phyloP scores from a whole-genome alignment of 2,329 filamentous ascomycete genomes.

The Drechslerella dactyloides region DNA sequence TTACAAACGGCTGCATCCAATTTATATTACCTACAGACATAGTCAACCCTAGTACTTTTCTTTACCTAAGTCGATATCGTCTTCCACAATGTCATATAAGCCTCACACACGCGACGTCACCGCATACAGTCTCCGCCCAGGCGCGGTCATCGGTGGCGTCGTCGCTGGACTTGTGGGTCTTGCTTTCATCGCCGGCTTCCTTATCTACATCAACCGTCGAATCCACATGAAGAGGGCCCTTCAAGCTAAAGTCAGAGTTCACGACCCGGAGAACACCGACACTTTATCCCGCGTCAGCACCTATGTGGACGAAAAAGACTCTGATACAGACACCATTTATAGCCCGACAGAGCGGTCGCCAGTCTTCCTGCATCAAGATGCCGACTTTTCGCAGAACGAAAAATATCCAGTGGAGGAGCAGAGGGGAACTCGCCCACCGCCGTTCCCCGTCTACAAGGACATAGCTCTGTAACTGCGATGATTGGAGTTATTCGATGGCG shows the following conservation, averaged over 20 bases:
- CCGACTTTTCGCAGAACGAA: slow-evolving; percentile 9
- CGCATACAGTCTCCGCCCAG: slow-evolving; percentile 13
- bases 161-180: slow-evolving; percentile 12
- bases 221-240: neutral
- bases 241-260: neutral
- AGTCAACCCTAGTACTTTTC: no score
- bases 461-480: slow-evolving; percentile 1
- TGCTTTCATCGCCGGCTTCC: neutral
- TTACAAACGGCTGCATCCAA: no score
- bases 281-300: slow-evolving; percentile 19
- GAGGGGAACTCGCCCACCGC: slow-evolving; percentile 21
- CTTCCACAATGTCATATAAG: neutral
- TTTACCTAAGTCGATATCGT: no score
- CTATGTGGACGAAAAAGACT: slow-evolving; percentile 35
- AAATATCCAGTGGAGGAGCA: neutral
- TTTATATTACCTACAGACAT: no score
- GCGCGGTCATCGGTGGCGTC: slow-evolving; percentile 26
- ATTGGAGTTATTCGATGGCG: no score
- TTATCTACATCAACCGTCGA: slow-evolving; percentile 10
- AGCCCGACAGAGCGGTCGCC: slow-evolving; percentile 38
- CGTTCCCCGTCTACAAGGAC: slow-evolving; percentile 32
- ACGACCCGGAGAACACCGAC: slow-evolving; percentile 11
- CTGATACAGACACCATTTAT: slow-evolving; percentile 30
- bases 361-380: slow-evolving; percentile 9
- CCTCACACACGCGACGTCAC: neutral